A percentile compares a stretch with the other conserved stretches of the same genome.
These are phyloP conservation scores for Rhizophora apiculata DNA, from an alignment of 345 rosid species.

Conservation along the genomic window DNA sequence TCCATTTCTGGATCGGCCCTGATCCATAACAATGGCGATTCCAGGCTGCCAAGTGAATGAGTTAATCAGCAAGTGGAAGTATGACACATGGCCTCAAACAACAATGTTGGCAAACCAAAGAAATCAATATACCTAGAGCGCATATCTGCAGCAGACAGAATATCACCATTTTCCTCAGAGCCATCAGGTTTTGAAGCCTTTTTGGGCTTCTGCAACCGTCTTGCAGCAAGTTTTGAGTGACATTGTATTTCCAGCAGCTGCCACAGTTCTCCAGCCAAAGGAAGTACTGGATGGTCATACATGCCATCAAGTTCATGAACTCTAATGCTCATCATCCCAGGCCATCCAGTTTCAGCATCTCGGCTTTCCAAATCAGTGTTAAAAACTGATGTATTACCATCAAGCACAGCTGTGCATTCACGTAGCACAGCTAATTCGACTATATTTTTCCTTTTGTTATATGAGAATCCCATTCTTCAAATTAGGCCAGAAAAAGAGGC, in stretches of 20 bases:
- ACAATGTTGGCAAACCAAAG: not conserved
- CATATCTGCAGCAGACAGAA: conserved; percentile 47
- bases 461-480: conserved; percentile 92
- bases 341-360: conserved; percentile 91
- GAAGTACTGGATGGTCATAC: conserved; percentile 92
- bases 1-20: conserved; percentile 99
- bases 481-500: conserved; percentile 11
- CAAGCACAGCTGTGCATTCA: conserved; percentile 72
- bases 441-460: conserved; percentile 87
- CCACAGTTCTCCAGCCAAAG: conserved; percentile 93
- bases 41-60: conserved; percentile 57
- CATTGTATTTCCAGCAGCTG: conserved; percentile 96
- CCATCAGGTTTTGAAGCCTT: conserved; percentile 93
- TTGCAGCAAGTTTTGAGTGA: conserved; percentile 88
- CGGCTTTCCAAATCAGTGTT: conserved; percentile 75
- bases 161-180: conserved; percentile 84
- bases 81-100: not conserved
- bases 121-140: conserved; percentile 62
- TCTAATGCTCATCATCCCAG: conserved; percentile 97
- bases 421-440: conserved; percentile 91
- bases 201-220: conserved; percentile 91
- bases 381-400: conserved; percentile 47
- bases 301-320: conserved; percentile 92
- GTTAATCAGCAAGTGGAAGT: conserved; percentile 1
- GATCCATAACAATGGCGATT: conserved; percentile 91